Evolutionary conservation across 805 yeast genomes (phyloP), one percentile per base, ranked within the genome.

Genomic region (Vanderwaltozyma polyspora): DNA sequence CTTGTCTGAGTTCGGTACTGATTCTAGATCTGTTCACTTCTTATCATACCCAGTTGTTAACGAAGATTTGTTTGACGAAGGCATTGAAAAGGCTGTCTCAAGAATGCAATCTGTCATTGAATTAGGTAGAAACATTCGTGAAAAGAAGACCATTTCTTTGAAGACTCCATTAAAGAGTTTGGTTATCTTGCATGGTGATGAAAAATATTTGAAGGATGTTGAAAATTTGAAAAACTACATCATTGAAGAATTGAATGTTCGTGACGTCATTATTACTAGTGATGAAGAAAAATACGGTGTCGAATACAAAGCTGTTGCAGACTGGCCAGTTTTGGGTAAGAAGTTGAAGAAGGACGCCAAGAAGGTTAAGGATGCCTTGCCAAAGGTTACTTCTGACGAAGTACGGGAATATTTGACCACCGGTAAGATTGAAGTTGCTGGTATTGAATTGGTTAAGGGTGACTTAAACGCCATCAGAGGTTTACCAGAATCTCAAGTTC

Each of bases 241-340:
- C 48, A 59, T 72, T 38, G 97, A 89, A 51, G 98, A 91, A 66
- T 74, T 91, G 60, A 91, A 91, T 55, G 81, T 91, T 40, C 81
- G 95, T 61, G 91, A 83, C 48, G 59, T 91, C 35, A 66, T 84
- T 49, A 79, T 91, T 50, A 86, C 96, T 15, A 70, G 82, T 17
- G 95, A 91, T 55, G 99, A 91, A 66, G 77, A 70, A 48, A 77
- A 79, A 55, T 89, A 87, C 57, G 91, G 87, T 51, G 97, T 91
- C 41, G 82, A 79, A 57, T 89, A 87, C 68, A 75, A 72, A 44
- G 96, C 89, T 28, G 93, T 83, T 60, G 98, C 98, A 32, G 99
- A 91, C 67, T 91, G 99, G 98, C 95, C 97, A 38, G 84, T 86
- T 15, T 72, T 91, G 48, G 99, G 99, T 66, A 91, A 89, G 72